Conservation (phyloP, 2,329 filamentous ascomycete genomes). For the Colletotrichum tofieldiae region DNA sequence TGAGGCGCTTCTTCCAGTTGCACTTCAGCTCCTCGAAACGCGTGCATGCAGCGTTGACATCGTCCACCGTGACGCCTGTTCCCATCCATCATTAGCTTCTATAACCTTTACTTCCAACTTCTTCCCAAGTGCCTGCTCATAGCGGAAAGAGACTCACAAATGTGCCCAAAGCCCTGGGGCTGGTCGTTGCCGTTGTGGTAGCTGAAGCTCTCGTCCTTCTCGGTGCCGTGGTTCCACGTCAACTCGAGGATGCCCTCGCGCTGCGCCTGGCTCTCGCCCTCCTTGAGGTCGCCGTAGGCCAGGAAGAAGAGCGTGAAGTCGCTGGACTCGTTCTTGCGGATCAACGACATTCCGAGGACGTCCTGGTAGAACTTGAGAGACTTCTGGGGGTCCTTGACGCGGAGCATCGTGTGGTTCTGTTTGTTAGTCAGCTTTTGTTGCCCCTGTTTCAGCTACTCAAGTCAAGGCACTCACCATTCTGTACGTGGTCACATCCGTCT, state of each 20-base stretch:
- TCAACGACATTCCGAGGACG: constrained; percentile 87
- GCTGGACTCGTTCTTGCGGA: constrained; percentile 80
- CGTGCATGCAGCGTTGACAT: constrained; percentile 88
- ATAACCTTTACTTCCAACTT: too few species aligned
- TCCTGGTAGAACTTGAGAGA: constrained; percentile 88
- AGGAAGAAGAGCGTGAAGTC: constrained; percentile 96
- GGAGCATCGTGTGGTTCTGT: constrained; percentile 93
- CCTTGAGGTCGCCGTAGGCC: constrained; percentile 74
- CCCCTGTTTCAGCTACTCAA: background rate
- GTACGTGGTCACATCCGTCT: constrained; percentile 83
- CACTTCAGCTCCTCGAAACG: constrained; percentile 87
- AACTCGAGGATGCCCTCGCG: constrained; percentile 91
- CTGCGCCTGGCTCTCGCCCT: constrained; percentile 71
- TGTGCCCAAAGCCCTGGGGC: constrained; percentile 95
- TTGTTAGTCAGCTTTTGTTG: constrained; percentile 1
- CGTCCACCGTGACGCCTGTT: constrained; percentile 83
- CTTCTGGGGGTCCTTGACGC: constrained; percentile 85
- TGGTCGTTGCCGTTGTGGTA: constrained; percentile 95
- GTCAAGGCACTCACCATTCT: constrained; percentile 68
- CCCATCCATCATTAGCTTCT: background rate
- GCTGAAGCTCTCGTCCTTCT: constrained; percentile 86
- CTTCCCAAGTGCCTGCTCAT: background rate
- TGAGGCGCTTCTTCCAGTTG: constrained; percentile 95
- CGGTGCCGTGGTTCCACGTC: constrained; percentile 88
- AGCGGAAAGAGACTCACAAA: constrained; percentile 72